These are phyloP conservation scores for Trichoderma sp. DNA, from an alignment of 2,329 filamentous ascomycete species.

Conservation along the genomic window DNA sequence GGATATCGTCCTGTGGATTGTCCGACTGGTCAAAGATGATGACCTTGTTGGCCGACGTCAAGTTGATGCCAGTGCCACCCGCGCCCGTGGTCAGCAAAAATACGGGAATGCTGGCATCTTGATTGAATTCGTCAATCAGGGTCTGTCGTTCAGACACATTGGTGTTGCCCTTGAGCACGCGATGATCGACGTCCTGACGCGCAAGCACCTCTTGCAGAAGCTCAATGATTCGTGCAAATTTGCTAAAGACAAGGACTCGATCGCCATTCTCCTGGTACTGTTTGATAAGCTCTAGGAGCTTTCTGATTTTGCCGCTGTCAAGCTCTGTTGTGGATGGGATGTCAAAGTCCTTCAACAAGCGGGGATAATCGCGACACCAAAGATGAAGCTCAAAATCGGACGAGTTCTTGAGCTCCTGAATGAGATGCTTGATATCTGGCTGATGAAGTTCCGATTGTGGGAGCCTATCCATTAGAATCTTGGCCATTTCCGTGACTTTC, in stretches of 20 bases:
- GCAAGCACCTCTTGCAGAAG: slow-evolving; percentile 81
- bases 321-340: slow-evolving; percentile 52
- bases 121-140: slow-evolving; percentile 82
- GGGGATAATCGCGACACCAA: slow-evolving; percentile 58
- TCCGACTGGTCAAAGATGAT: slow-evolving; percentile 97
- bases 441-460: slow-evolving; percentile 52
- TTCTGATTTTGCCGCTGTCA: slow-evolving; percentile 77
- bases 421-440: slow-evolving; percentile 50
- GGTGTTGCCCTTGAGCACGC: slow-evolving; percentile 82
- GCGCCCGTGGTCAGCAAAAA: slow-evolving; percentile 93
- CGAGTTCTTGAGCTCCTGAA: slow-evolving; percentile 54
- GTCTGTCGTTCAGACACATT: slow-evolving; percentile 79
- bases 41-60: slow-evolving; percentile 94
- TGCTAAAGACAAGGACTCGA: slow-evolving; percentile 84
- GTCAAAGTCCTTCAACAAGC: slow-evolving; percentile 52
- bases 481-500: slow-evolving; percentile 72
- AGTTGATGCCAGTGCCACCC: slow-evolving; percentile 94
- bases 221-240: slow-evolving; percentile 88
- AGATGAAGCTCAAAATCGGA: slow-evolving; percentile 65
- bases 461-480: slow-evolving; percentile 69
- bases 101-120: slow-evolving; percentile 72
- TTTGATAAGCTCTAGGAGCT: slow-evolving; percentile 70
- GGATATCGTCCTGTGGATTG: slow-evolving; percentile 97
- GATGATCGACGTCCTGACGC: slow-evolving; percentile 68
- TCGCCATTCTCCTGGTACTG: slow-evolving; percentile 77